Conservation (phyloP, 108 stramenopile species). For the Hondaea fermentalgiana region DNA sequence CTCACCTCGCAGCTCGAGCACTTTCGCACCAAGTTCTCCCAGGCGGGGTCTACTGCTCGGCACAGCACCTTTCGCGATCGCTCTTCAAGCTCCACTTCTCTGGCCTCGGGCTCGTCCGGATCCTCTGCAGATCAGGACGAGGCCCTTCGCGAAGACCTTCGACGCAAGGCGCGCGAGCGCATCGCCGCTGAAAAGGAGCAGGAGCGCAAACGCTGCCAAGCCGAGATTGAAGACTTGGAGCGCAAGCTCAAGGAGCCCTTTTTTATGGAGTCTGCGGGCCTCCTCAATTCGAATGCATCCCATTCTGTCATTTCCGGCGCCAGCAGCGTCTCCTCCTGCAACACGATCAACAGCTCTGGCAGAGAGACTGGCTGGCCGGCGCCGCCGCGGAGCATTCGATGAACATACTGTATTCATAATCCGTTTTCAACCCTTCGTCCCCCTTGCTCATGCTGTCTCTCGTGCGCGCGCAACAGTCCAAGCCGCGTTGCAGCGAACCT, state of each 20-base stretch:
- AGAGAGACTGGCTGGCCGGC: too few species aligned
- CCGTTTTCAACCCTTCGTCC: too few species aligned
- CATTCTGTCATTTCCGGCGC: too few species aligned
- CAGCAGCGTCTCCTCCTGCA: too few species aligned
- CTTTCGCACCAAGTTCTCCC: background rate
- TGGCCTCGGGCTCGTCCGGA: background rate
- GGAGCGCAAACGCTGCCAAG: background rate
- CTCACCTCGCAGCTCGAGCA: background rate
- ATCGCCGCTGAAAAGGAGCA: background rate
- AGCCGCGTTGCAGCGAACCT: too few species aligned
- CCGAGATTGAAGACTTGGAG: background rate
- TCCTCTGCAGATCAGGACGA: background rate
- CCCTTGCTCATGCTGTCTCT: too few species aligned
- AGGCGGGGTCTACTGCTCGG: background rate
- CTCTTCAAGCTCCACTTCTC: background rate
- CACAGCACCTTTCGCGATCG: background rate
- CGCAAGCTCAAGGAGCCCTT: background rate
- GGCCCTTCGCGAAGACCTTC: background rate
- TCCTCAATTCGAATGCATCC: too few species aligned
- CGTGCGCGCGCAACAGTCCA: too few species aligned
- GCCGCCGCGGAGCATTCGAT: too few species aligned
- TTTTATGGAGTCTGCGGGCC: background rate
- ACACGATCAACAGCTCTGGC: too few species aligned
- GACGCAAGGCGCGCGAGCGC: background rate
- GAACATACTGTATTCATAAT: too few species aligned